A percentile compares a stretch with the other conserved stretches of the same genome.
phyloP scores from a whole-genome alignment of 2,329 filamentous ascomycete species.

The Herpotrichia juniperi region DNA sequence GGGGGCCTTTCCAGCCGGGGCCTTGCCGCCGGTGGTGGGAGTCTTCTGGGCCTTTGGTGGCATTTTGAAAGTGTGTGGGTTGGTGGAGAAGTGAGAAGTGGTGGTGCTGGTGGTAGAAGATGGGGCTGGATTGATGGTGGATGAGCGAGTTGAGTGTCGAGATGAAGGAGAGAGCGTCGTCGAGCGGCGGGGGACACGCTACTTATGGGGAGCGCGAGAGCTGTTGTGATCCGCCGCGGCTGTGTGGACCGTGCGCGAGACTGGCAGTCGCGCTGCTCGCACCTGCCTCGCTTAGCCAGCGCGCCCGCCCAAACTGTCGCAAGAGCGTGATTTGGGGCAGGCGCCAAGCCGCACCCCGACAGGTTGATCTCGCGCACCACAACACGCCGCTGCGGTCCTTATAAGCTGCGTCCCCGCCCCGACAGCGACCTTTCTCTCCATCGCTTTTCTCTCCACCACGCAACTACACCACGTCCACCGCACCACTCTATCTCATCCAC shows the following conservation, averaged over 20 bases:
- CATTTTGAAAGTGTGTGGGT: constrained; percentile 65
- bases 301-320: too few species aligned
- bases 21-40: constrained; percentile 92
- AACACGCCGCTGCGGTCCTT: constrained; percentile 46
- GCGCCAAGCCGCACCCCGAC: constrained; percentile 30
- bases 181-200: constrained; percentile 49
- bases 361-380: constrained; percentile 49
- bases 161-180: constrained; percentile 48
- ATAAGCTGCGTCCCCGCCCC: constrained; percentile 47
- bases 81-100: constrained; percentile 15
- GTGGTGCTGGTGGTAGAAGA: constrained; percentile 33
- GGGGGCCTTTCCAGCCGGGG: constrained; percentile 77
- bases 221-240: constrained; percentile 48
- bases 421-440: constrained; percentile 46
- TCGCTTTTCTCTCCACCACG: constrained; percentile 46
- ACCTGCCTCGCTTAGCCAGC: neutral
- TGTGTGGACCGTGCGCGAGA: constrained; percentile 38
- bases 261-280: constrained; percentile 28
- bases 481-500: constrained; percentile 18
- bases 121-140: constrained; percentile 15
- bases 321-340: neutral
- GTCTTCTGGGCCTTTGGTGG: constrained; percentile 99
- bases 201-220: constrained; percentile 48
- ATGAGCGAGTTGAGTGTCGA: constrained; percentile 42
- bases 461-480: constrained; percentile 25